A percentile compares a stretch with the other conserved stretches of the same genome.
Conservation (phyloP, 768 basidiomycete genomes). For the Suillus subalutaceus region DNA sequence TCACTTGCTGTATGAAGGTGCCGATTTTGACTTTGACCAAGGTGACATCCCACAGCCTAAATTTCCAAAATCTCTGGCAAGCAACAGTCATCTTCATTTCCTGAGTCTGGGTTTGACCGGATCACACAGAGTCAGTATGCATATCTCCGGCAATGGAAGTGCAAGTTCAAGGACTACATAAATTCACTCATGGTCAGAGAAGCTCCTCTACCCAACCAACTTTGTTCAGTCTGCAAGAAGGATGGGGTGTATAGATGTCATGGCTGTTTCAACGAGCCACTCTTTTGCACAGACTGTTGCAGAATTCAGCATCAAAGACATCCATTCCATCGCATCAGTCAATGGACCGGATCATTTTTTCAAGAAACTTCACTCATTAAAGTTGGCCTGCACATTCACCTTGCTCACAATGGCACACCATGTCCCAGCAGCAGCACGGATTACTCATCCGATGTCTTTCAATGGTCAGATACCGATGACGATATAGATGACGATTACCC, state of each 20-base stretch:
- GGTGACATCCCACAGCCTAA: background rate
- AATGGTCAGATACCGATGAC: conserved; percentile 4
- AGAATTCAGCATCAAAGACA: background rate
- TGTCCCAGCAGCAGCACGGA: background rate
- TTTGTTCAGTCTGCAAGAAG: conserved; percentile 1
- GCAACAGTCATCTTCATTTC: background rate
- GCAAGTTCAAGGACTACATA: conserved; percentile 3
- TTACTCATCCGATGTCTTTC: background rate
- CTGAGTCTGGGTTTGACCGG: background rate
- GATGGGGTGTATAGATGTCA: background rate
- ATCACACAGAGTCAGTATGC: background rate
- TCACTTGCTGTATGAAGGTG: background rate
- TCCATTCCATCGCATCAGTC: background rate
- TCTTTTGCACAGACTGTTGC: background rate
- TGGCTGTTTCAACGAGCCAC: conserved; percentile 1
- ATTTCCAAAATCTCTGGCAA: background rate
- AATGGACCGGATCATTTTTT: background rate
- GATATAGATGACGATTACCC: background rate
- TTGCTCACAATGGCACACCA: background rate
- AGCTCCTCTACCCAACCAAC: background rate
- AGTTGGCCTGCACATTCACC: conserved; percentile 1
- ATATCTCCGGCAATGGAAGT: conserved; percentile 1
- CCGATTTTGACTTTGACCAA: background rate
- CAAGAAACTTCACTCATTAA: background rate
- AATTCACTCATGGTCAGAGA: conserved; percentile 1